Base-by-base conservation (phyloP, 2,329 filamentous ascomycete species). In the Rhynchosporium secalis region DNA sequence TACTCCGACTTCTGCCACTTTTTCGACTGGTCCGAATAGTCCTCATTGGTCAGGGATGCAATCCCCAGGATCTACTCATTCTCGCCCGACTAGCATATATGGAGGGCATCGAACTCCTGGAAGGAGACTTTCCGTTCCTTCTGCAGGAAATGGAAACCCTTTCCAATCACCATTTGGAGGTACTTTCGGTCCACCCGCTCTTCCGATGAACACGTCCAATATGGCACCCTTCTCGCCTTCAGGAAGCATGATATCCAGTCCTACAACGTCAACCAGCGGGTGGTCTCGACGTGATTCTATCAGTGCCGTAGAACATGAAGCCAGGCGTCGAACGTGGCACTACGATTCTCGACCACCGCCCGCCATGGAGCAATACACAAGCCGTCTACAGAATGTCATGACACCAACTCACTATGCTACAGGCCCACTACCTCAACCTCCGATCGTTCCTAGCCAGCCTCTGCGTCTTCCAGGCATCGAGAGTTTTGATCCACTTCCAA, bases 321-420 rank as follows among this genome's bases (percentile, higher is more conserved):
- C 87, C 84, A 86, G 92, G 66, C 82, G 93, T 65, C 85, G 92
- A 58, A 97, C 93, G 2, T 97, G 93, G 93, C 93, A 97, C 75
- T 91, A 92, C 0, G 90, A 92, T 65, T 89, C 86, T 10, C 79
- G 81, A 63, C 82, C 84, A 29, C 43, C 38, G 63, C 82, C 84
- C 20, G 49, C 38, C 20, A 41, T 62, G 20, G 52, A 65, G 15
- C 86, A 62, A 41, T 71, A 66, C 65, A 81, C 87, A 13, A 93
- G 90, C 75, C 85, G 89, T 15, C 75, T 96, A 58, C 90, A 85
- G 70, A 89, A 91, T 66, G 89, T 91, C 45, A 86, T 90, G 65
- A 91, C 86, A 4, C 86, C 90, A 71, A 86, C 75, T 73, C 86
- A 79, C 66, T 82, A 78, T 76, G 84, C 77, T 73, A 60, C 57